Percentiles rank a stretch among this genome's conserved stretches.
Conservation (phyloP, 768 basidiomycete species). For the Suillus clintonianus region DNA sequence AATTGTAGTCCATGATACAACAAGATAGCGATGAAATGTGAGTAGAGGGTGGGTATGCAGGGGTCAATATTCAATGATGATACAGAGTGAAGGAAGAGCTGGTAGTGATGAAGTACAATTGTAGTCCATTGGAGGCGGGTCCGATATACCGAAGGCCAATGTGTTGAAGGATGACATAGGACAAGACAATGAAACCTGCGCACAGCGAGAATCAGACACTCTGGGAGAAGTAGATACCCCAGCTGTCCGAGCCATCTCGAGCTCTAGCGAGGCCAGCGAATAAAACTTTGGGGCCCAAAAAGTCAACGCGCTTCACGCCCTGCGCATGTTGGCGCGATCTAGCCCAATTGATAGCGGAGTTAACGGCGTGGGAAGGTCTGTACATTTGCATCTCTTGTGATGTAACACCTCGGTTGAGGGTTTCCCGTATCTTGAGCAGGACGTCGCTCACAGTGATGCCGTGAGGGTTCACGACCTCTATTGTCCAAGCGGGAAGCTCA, state of each 20-base stretch:
- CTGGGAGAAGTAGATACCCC: slow-evolving; percentile 28
- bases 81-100: no score
- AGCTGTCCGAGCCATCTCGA: slow-evolving; percentile 27
- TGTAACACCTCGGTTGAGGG: slow-evolving; percentile 27
- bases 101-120: neutral
- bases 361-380: slow-evolving; percentile 17
- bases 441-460: slow-evolving; percentile 32
- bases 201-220: slow-evolving; percentile 13
- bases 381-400: slow-evolving; percentile 18
- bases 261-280: slow-evolving; percentile 34
- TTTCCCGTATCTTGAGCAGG: slow-evolving; percentile 26
- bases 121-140: neutral
- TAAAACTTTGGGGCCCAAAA: slow-evolving; percentile 31
- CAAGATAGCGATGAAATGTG: neutral
- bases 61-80: no score
- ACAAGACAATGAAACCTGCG: neutral
- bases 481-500: slow-evolving; percentile 26
- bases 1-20: neutral
- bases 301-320: slow-evolving; percentile 42
- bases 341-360: slow-evolving; percentile 29
- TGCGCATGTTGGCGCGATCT: slow-evolving; percentile 37
- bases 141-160: neutral
- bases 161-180: neutral
- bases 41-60: neutral
- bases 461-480: slow-evolving; percentile 29